Base-by-base conservation (phyloP, 495 filamentous ascomycete species). In the Apiosordaria backusii region DNA sequence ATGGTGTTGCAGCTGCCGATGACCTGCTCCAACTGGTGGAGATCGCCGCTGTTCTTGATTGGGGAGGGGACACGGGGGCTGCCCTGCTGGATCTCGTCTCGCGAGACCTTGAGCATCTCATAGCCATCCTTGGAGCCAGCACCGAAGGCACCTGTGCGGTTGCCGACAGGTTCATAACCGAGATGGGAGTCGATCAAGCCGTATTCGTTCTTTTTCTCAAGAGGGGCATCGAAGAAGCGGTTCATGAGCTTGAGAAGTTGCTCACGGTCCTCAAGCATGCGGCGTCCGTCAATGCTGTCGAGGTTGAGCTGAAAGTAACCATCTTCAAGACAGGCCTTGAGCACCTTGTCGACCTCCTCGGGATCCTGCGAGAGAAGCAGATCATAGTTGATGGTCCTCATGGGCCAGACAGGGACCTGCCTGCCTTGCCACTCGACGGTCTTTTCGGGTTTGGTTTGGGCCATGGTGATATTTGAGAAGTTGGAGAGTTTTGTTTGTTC, bases 271-370 rank as follows among this genome's bases (percentile, higher is more conserved):
- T 76, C 74, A 64, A 83, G 72, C 74, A 82, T 76, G 29, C 80
- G 63, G 67, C 78, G 75, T 71, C 79, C 80, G 71, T 83, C 80
- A 67, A 82, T 81, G 66, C 72, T 72, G 60, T 74, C 65, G 27
- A 86, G 78, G 73, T 86, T 80, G 60, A 86, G 81, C 70, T 86
- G 82, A 74, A 87, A 86, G 79, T 83, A 84, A 15, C 84, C 85
- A 18, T 80, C 73, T 16, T 80, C 74, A 66, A 80, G 76, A 71
- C 82, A 85, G 57, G 75, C 77, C 19, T 75, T 69, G 66, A 84
- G 68, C 9, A 87, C 78, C 67, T 79, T 83, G 35, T 84, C 80
- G 13, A 81, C 71, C 72, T 83, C 82, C 60, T 67, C 68, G 22
- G 79, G 80, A 66, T 84, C 79, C 61, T 82, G 78, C 4, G 80